A percentile compares a stretch with the other conserved stretches of the same genome.
These are phyloP conservation scores for Tulasnella sp. DNA, from an alignment of 768 basidiomycete genomes.

Conservation along the genomic window DNA sequence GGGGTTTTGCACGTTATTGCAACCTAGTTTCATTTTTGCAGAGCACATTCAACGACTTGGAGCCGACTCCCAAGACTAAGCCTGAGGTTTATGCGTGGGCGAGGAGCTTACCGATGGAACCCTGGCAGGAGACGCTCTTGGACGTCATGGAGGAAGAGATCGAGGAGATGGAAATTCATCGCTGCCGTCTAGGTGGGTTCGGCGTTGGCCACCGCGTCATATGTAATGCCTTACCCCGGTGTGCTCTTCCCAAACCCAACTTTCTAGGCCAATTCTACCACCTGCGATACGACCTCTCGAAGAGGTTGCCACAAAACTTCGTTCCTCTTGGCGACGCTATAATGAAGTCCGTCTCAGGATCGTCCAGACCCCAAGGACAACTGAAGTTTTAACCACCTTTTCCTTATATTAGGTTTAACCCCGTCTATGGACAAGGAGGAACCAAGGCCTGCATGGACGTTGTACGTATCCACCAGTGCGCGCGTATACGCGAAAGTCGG, in stretches of 20 bases:
- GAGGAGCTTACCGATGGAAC: slow-evolving; percentile 3
- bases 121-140: background rate
- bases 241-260: background rate
- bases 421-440: background rate
- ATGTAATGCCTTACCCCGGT: too few relatives aligned
- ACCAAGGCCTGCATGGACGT: background rate
- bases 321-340: background rate
- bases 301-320: background rate
- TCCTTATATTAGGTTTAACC: background rate
- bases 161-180: background rate
- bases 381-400: background rate
- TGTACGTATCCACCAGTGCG: background rate
- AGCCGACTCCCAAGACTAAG: background rate
- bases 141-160: background rate
- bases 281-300: background rate
- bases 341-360: background rate
- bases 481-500: background rate
- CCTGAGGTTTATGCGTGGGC: background rate
- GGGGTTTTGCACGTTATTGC: background rate
- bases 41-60: background rate
- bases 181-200: background rate
- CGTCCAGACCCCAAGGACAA: background rate
- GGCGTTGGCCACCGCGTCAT: too few relatives aligned
- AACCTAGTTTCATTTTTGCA: background rate
- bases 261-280: background rate